phyloP scores from a whole-genome alignment of 352 stramenopile genomes.

The Phytophthora ohioensis region DNA sequence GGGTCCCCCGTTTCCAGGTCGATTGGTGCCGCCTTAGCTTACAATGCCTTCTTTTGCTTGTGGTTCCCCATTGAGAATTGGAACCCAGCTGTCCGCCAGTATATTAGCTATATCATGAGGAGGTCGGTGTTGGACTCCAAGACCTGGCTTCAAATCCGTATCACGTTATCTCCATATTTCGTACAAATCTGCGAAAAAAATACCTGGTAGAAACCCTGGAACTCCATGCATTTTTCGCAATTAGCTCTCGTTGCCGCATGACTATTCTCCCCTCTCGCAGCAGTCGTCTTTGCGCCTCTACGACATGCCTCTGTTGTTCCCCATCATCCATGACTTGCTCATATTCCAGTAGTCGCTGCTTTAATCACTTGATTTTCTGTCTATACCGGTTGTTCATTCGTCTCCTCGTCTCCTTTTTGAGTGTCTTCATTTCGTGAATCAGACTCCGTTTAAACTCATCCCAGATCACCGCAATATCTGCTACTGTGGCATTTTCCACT shows the following conservation, averaged over 20 bases:
- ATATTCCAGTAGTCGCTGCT: neutral
- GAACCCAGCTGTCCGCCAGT: neutral
- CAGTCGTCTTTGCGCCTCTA: neutral
- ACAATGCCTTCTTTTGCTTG: neutral
- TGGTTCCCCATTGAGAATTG: neutral
- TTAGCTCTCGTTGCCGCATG: neutral
- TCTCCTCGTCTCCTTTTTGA: neutral
- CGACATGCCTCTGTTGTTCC: neutral
- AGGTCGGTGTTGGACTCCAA: neutral
- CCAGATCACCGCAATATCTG: neutral
- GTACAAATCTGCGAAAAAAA: conserved; percentile 8
- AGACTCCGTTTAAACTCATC: neutral
- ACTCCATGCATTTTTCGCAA: neutral
- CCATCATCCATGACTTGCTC: neutral
- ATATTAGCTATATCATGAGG: conserved; percentile 11
- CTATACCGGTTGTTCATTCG: neutral
- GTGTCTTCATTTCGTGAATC: neutral
- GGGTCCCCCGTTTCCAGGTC: neutral
- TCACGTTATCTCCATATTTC: conserved; percentile 4
- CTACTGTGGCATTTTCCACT: neutral
- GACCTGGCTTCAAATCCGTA: neutral
- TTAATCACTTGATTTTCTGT: neutral
- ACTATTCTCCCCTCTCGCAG: neutral
- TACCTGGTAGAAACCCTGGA: neutral
- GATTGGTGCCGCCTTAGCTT: neutral